Percentiles rank a stretch among this genome's conserved stretches.
phyloP scores from a whole-genome alignment of 2,329 filamentous ascomycete genomes.

The Aciculosporium take region DNA sequence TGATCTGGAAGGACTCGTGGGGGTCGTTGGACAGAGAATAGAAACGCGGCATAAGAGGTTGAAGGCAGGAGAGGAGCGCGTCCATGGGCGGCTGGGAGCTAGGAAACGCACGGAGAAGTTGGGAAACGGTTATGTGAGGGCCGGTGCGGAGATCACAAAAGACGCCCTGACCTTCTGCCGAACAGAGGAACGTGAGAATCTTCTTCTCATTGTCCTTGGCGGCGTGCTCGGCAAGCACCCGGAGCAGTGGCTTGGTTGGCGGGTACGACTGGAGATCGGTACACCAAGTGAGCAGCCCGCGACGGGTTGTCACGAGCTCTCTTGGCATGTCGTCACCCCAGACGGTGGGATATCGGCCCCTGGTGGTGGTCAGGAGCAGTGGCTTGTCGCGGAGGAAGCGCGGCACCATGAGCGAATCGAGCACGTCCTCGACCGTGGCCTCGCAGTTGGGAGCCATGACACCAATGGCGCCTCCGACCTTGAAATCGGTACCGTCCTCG shows the following conservation, averaged over 20 bases:
- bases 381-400: conserved; percentile 73
- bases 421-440: conserved; percentile 63
- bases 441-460: conserved; percentile 78
- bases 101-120: conserved; percentile 83
- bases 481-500: conserved; percentile 78
- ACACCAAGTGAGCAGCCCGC: conserved; percentile 92
- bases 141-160: conserved; percentile 93
- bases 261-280: conserved; percentile 86
- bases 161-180: conserved; percentile 75
- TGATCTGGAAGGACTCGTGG: conserved; percentile 55
- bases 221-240: conserved; percentile 74
- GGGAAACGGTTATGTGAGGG: conserved; percentile 69
- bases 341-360: conserved; percentile 88
- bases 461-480: conserved; percentile 89
- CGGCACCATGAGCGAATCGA: conserved; percentile 70
- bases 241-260: conserved; percentile 75
- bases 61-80: conserved; percentile 62
- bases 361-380: conserved; percentile 61
- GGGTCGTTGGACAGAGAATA: conserved; percentile 97
- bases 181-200: conserved; percentile 72
- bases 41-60: conserved; percentile 90
- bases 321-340: conserved; percentile 85
- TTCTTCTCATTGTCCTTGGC: conserved; percentile 72
- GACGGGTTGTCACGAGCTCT: conserved; percentile 75
- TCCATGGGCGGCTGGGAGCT: conserved; percentile 81